Percentiles rank a stretch among this genome's conserved stretches.
phyloP scores from a whole-genome alignment of 306 rosid species.

The Vicia faba region DNA sequence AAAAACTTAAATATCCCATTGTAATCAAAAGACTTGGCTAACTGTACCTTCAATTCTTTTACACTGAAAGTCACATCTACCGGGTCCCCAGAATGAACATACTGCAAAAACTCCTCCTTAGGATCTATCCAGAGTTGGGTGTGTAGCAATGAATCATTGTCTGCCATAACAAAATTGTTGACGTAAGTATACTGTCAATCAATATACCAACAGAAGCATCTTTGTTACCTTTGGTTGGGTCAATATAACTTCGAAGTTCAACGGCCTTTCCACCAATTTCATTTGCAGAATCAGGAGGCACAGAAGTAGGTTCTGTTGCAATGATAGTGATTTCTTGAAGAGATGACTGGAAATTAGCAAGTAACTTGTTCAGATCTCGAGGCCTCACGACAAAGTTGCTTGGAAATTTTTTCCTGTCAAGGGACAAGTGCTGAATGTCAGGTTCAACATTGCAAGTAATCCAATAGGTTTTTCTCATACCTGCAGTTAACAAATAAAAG shows the following conservation, averaged over 20 bases:
- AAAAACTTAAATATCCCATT: slow-evolving; percentile 3
- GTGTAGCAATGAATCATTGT: slow-evolving; percentile 73
- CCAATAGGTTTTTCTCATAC: slow-evolving; percentile 84
- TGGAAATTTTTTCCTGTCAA: slow-evolving; percentile 77
- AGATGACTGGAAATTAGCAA: slow-evolving; percentile 86
- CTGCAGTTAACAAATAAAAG: slow-evolving; percentile 49
- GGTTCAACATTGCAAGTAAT: slow-evolving; percentile 90
- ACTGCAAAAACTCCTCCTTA: slow-evolving; percentile 83
- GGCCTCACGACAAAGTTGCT: slow-evolving; percentile 88
- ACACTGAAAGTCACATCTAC: slow-evolving; percentile 90
- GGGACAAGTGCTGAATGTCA: slow-evolving; percentile 81
- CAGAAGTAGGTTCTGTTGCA: slow-evolving; percentile 78
- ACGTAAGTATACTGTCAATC: slow-evolving; percentile 32
- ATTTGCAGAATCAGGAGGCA: slow-evolving; percentile 69
- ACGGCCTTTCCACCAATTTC: slow-evolving; percentile 95
- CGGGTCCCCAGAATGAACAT: slow-evolving; percentile 80
- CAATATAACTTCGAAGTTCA: slow-evolving; percentile 87
- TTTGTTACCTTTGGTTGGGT: slow-evolving; percentile 86
- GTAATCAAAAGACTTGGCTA: slow-evolving; percentile 34
- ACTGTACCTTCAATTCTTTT: slow-evolving; percentile 85
- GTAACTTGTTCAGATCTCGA: slow-evolving; percentile 83
- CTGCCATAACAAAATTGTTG: slow-evolving; percentile 50
- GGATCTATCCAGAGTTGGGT: slow-evolving; percentile 99
- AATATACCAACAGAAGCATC: slow-evolving; percentile 27
- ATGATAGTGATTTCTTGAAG: slow-evolving; percentile 92